Conservation (phyloP, 352 stramenopile species). For the Pseudoperonospora humuli region DNA sequence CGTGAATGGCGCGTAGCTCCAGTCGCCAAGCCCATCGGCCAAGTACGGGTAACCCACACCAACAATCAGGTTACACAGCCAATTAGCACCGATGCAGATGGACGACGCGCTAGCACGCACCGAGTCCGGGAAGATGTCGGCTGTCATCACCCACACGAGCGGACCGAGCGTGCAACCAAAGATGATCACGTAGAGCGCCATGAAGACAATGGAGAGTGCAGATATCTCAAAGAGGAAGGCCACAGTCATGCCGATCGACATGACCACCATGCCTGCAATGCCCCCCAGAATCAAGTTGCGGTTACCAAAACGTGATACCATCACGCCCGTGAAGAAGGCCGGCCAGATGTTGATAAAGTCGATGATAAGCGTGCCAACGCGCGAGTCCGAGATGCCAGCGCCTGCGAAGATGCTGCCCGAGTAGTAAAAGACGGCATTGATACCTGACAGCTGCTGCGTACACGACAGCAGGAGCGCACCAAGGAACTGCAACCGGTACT, state of each 20-base stretch:
- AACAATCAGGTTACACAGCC: slow-evolving; percentile 39
- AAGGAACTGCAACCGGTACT: slow-evolving; percentile 18
- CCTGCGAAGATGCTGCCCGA: slow-evolving; percentile 11
- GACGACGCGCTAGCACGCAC: slow-evolving; percentile 26
- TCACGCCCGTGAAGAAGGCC: slow-evolving; percentile 22
- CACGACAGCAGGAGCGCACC: slow-evolving; percentile 35
- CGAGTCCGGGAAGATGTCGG: slow-evolving; percentile 21
- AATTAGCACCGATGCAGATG: slow-evolving; percentile 36
- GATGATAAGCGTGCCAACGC: slow-evolving; percentile 18
- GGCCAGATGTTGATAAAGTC: slow-evolving; percentile 21
- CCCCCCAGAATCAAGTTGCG: slow-evolving; percentile 49
- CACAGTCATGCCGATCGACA: slow-evolving; percentile 38
- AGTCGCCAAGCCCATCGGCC: slow-evolving; percentile 25
- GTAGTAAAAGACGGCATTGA: slow-evolving; percentile 43
- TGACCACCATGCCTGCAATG: slow-evolving; percentile 39
- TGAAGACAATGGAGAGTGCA: slow-evolving; percentile 37
- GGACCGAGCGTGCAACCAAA: slow-evolving; percentile 41
- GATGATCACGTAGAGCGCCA: slow-evolving; percentile 34
- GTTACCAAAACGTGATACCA: slow-evolving; percentile 37
- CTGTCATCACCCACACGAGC: slow-evolving; percentile 29
- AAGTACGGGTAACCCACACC: slow-evolving; percentile 37
- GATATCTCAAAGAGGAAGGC: slow-evolving; percentile 30
- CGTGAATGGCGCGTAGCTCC: slow-evolving; percentile 32
- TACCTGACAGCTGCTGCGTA: slow-evolving; percentile 30
- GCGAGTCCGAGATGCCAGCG: slow-evolving; percentile 15